Conservation (phyloP, 768 basidiomycete species). For the Russula olivacea region DNA sequence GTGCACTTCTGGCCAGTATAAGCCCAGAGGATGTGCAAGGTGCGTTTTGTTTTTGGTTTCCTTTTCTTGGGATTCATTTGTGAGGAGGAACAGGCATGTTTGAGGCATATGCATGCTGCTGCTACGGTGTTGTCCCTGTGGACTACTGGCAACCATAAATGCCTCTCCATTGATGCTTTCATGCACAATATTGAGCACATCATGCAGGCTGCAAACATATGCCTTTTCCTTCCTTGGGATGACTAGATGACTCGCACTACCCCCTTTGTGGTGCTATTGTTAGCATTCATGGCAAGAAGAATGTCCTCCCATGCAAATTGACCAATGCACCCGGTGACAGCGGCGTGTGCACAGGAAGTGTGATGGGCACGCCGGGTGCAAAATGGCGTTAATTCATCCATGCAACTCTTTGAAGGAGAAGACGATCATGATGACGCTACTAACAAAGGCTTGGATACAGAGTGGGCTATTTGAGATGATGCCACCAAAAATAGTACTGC, state of each 20-base stretch:
- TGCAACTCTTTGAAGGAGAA: background rate
- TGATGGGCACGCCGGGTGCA: too few species aligned
- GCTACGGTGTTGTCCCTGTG: background rate
- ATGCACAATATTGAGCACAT: too few species aligned
- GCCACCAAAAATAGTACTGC: background rate
- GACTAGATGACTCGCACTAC: too few species aligned
- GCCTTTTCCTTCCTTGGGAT: too few species aligned
- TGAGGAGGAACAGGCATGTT: slow-evolving; percentile 49
- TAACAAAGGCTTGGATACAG: background rate
- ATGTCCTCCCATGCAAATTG: too few species aligned
- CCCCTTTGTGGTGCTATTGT: too few species aligned
- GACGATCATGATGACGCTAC: background rate
- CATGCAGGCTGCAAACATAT: too few species aligned
- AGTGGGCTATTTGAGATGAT: background rate
- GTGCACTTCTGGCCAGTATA: slow-evolving; percentile 40
- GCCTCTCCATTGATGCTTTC: too few species aligned
- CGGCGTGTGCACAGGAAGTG: too few species aligned
- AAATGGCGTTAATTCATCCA: too few species aligned
- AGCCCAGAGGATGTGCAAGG: slow-evolving; percentile 77
- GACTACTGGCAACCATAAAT: background rate
- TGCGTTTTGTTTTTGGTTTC: slow-evolving; percentile 38
- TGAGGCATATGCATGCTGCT: slow-evolving; percentile 26
- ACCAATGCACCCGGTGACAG: too few species aligned
- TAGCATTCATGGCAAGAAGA: too few species aligned
- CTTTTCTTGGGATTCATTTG: slow-evolving; percentile 73